A percentile compares a stretch with the other conserved stretches of the same genome.
These are phyloP conservation scores for Penicillium parvum DNA, from an alignment of 495 filamentous ascomycete genomes.

Conservation along the genomic window DNA sequence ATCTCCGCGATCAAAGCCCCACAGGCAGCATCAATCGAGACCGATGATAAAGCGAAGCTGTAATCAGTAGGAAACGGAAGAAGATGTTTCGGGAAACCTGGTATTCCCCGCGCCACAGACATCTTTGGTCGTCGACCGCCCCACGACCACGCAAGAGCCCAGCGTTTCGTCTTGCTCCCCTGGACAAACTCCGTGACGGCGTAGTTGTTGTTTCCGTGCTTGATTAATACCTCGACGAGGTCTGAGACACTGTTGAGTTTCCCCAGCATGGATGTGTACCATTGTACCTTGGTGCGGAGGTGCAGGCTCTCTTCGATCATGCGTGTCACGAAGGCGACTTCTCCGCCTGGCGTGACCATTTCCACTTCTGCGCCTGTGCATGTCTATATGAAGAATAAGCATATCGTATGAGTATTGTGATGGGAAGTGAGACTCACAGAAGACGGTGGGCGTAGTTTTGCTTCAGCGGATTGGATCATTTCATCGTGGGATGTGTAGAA, in stretches of 20 bases:
- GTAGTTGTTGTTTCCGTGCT: slow-evolving; percentile 64
- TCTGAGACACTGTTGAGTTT: slow-evolving; percentile 67
- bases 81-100: slow-evolving; percentile 54
- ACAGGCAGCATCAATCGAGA: slow-evolving; percentile 23
- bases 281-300: slow-evolving; percentile 59
- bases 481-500: slow-evolving; percentile 77
- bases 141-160: slow-evolving; percentile 89
- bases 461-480: slow-evolving; percentile 56
- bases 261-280: slow-evolving; percentile 92
- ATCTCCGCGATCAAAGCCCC: slow-evolving; percentile 39
- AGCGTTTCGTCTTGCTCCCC: slow-evolving; percentile 74
- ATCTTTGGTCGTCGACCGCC: slow-evolving; percentile 59
- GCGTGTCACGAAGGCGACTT: slow-evolving; percentile 70
- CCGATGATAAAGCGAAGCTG: slow-evolving; percentile 36
- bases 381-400: slow-evolving; percentile 31
- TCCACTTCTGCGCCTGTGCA: slow-evolving; percentile 81
- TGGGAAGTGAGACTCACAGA: slow-evolving; percentile 37
- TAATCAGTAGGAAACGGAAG: slow-evolving; percentile 57
- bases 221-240: slow-evolving; percentile 58
- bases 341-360: slow-evolving; percentile 84
- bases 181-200: slow-evolving; percentile 79
- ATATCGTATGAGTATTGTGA: background rate
- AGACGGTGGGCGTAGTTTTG: slow-evolving; percentile 64
- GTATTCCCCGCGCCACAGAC: slow-evolving; percentile 56
- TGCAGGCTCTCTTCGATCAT: slow-evolving; percentile 70